A percentile compares a stretch with the other conserved stretches of the same genome.
phyloP scores from a whole-genome alignment of 106 monocot genomes.

The Amphibolis antarctica region DNA sequence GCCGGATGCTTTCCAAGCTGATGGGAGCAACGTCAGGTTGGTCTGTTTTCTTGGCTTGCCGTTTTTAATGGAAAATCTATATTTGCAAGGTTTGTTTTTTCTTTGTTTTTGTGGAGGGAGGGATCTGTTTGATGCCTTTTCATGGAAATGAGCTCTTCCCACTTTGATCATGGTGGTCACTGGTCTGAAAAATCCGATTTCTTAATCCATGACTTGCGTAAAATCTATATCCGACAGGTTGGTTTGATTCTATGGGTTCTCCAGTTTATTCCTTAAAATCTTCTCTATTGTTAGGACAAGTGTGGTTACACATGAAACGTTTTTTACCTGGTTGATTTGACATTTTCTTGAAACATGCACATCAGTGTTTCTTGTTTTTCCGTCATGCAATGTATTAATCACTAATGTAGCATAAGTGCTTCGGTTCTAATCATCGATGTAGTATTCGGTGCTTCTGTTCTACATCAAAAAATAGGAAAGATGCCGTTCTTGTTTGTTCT shows the following conservation, averaged over 20 bases:
- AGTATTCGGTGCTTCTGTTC: background rate
- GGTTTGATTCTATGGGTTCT: background rate
- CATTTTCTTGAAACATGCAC: too few relatives aligned
- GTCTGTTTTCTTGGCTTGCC: background rate
- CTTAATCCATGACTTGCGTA: background rate
- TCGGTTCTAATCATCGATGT: background rate
- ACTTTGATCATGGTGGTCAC: too few relatives aligned
- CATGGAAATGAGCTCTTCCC: background rate
- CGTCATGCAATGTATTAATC: too few relatives aligned
- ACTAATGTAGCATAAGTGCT: too few relatives aligned
- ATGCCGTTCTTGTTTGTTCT: background rate
- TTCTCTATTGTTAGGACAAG: background rate
- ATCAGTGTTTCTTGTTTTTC: too few relatives aligned
- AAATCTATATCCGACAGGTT: too few relatives aligned
- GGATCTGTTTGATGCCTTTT: background rate
- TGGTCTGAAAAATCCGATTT: background rate
- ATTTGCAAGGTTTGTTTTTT: background rate
- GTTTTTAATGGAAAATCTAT: background rate
- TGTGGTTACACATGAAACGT: too few relatives aligned
- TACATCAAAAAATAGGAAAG: background rate
- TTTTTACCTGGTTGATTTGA: too few relatives aligned
- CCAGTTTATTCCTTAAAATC: background rate
- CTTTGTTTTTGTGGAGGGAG: too few relatives aligned
- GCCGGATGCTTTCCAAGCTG: background rate
- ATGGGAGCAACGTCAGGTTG: slow-evolving; percentile 3